Conservation (phyloP, 768 basidiomycete species). For the Russula lepida region DNA sequence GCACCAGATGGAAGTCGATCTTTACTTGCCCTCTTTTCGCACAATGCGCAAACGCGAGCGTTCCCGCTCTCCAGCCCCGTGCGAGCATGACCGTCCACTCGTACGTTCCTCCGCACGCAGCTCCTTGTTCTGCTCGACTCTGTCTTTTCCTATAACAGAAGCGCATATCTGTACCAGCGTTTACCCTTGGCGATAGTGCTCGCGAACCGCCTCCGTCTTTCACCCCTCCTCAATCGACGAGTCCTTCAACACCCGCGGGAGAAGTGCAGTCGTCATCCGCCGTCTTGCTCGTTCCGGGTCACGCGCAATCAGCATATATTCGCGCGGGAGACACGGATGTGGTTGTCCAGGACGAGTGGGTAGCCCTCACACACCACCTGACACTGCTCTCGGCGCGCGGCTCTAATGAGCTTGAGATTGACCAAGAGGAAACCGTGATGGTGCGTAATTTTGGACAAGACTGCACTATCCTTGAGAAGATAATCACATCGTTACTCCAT, state of each 20-base stretch:
- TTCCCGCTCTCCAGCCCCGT: slow-evolving; percentile 26
- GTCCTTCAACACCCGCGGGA: slow-evolving; percentile 24
- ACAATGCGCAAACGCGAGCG: slow-evolving; percentile 25
- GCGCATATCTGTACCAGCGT: slow-evolving; percentile 34
- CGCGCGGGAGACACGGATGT: slow-evolving; percentile 16
- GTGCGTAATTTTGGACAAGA: background rate
- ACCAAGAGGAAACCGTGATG: slow-evolving; percentile 41
- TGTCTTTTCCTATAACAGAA: slow-evolving; percentile 36
- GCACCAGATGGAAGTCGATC: slow-evolving; percentile 55
- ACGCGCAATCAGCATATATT: background rate
- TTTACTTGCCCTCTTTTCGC: slow-evolving; percentile 40
- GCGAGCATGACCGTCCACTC: slow-evolving; percentile 42
- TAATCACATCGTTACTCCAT: background rate
- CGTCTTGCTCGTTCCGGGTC: background rate
- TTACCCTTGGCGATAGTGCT: slow-evolving; percentile 30
- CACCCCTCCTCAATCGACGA: slow-evolving; percentile 15
- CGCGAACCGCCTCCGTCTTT: slow-evolving; percentile 12
- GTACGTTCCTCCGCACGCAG: slow-evolving; percentile 31
- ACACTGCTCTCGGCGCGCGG: slow-evolving; percentile 32
- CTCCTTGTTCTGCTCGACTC: background rate
- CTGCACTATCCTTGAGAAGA: background rate
- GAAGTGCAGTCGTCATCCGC: slow-evolving; percentile 14
- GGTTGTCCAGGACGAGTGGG: slow-evolving; percentile 46
- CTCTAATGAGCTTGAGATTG: background rate
- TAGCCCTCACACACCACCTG: slow-evolving; percentile 57